A percentile compares a stretch with the other conserved stretches of the same genome.
phyloP scores from a whole-genome alignment of 2,329 filamentous ascomycete species.

The Talaromyces sp. region DNA sequence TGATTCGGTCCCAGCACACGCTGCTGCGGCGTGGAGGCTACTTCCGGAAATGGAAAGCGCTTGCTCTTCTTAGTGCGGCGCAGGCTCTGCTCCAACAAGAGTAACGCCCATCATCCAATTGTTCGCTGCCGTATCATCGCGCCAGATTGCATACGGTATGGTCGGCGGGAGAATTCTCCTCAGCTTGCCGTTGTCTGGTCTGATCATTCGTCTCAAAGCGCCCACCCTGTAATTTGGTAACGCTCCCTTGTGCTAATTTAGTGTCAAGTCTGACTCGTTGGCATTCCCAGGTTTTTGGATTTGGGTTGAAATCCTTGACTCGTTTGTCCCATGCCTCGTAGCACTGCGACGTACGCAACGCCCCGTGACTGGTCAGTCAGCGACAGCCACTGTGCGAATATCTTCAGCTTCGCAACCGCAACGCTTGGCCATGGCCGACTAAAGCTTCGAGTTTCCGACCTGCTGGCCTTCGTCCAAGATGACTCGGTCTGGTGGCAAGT shows the following conservation, averaged over 20 bases:
- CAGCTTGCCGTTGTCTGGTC: background rate
- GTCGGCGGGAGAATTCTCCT: background rate
- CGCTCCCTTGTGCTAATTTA: too few species aligned
- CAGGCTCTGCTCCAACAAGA: background rate
- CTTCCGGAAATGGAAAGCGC: slow-evolving; percentile 8
- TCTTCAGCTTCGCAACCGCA: background rate
- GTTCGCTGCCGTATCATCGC: too few species aligned
- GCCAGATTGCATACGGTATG: background rate
- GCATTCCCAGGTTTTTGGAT: slow-evolving; percentile 2
- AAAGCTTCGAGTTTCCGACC: background rate
- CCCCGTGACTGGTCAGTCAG: slow-evolving; percentile 1
- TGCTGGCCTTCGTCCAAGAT: too few species aligned
- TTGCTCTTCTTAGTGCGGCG: background rate
- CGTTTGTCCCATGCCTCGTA: background rate
- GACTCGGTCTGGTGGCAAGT: background rate
- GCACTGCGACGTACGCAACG: background rate
- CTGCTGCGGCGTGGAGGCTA: background rate
- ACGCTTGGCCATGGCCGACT: background rate
- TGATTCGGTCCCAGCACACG: slow-evolving; percentile 8
- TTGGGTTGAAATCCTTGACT: background rate
- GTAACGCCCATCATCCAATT: too few species aligned
- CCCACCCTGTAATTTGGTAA: background rate
- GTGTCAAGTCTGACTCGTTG: slow-evolving; percentile 2
- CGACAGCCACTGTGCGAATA: background rate
- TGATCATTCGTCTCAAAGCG: background rate